Percentiles rank a stretch among this genome's conserved stretches.
Conservation (phyloP, 2,329 filamentous ascomycete species). For the Paramyrothecium sp. region DNA sequence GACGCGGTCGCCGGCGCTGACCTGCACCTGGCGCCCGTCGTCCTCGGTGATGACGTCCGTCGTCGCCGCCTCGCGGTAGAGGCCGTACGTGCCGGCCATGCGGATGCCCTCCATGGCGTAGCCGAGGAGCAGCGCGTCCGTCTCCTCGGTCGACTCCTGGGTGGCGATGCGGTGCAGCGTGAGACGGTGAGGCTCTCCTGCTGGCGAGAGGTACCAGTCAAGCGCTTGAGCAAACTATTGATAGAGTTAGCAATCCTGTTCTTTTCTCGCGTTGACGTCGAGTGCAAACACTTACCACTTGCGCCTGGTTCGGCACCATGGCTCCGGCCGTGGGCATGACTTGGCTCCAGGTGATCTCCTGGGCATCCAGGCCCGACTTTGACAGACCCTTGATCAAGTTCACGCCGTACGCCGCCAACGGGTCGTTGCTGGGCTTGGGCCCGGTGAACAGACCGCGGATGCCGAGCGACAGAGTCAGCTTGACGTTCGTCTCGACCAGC, state of each 20-base stretch:
- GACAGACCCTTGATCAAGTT: conserved; percentile 64
- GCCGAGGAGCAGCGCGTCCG: conserved; percentile 62
- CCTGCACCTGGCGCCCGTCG: conserved; percentile 46
- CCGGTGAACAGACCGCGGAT: conserved; percentile 50
- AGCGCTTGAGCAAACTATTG: conserved; percentile 66
- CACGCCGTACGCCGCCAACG: conserved; percentile 62
- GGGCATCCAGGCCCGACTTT: conserved; percentile 58
- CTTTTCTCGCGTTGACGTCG: not conserved
- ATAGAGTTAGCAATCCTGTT: conserved; percentile 12
- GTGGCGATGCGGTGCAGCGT: conserved; percentile 61
- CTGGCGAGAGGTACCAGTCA: conserved; percentile 67
- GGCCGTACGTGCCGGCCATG: conserved; percentile 60
- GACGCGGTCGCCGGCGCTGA: conserved; percentile 58
- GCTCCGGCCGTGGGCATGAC: conserved; percentile 66
- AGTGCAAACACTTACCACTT: conserved; percentile 52
- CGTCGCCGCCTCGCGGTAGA: conserved; percentile 54
- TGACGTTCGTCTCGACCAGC: conserved; percentile 64
- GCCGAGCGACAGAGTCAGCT: conserved; percentile 44
- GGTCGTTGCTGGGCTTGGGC: conserved; percentile 46
- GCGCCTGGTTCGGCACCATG: conserved; percentile 69
- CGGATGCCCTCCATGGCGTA: conserved; percentile 73
- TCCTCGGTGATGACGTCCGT: conserved; percentile 47
- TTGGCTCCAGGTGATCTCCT: conserved; percentile 70
- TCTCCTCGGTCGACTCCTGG: conserved; percentile 51
- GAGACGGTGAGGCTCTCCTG: conserved; percentile 53